phyloP scores from a whole-genome alignment of 306 rosid genomes.

The Prunus mume region DNA sequence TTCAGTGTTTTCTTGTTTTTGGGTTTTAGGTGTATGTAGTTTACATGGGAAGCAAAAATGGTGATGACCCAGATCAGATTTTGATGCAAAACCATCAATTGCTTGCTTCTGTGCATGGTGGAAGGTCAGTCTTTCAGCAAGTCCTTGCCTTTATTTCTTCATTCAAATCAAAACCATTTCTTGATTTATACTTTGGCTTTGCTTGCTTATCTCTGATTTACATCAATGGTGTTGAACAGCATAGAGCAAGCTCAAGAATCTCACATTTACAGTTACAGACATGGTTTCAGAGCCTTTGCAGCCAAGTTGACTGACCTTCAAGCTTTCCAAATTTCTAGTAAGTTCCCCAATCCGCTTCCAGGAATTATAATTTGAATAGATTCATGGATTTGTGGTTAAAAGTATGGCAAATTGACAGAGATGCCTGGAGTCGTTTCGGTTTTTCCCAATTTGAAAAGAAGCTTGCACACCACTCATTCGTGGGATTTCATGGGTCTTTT shows the following conservation, averaged over 20 bases:
- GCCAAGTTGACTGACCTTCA: slow-evolving; percentile 64
- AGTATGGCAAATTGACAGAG: slow-evolving; percentile 41
- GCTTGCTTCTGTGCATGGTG: slow-evolving; percentile 59
- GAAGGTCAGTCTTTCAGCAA: slow-evolving; percentile 42
- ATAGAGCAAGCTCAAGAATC: slow-evolving; percentile 59
- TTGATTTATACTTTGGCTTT: background rate
- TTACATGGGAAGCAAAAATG: slow-evolving; percentile 77
- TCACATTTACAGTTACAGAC: slow-evolving; percentile 63
- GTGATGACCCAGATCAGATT: slow-evolving; percentile 48
- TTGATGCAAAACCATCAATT: slow-evolving; percentile 58
- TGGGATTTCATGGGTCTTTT: slow-evolving; percentile 81
- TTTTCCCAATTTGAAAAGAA: slow-evolving; percentile 67
- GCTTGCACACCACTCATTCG: slow-evolving; percentile 73
- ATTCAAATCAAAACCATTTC: background rate
- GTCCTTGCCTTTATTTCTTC: background rate
- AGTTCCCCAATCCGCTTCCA: slow-evolving; percentile 7
- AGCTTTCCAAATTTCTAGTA: slow-evolving; percentile 65
- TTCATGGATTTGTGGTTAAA: slow-evolving; percentile 20
- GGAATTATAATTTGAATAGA: background rate
- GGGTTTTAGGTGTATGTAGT: slow-evolving; percentile 65
- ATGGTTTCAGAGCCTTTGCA: slow-evolving; percentile 80
- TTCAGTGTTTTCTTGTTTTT: background rate
- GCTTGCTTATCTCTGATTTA: background rate
- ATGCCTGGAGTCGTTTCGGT: slow-evolving; percentile 74
- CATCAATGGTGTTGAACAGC: slow-evolving; percentile 36